phyloP scores from a whole-genome alignment of 768 basidiomycete species.

The Galerina sulciceps region DNA sequence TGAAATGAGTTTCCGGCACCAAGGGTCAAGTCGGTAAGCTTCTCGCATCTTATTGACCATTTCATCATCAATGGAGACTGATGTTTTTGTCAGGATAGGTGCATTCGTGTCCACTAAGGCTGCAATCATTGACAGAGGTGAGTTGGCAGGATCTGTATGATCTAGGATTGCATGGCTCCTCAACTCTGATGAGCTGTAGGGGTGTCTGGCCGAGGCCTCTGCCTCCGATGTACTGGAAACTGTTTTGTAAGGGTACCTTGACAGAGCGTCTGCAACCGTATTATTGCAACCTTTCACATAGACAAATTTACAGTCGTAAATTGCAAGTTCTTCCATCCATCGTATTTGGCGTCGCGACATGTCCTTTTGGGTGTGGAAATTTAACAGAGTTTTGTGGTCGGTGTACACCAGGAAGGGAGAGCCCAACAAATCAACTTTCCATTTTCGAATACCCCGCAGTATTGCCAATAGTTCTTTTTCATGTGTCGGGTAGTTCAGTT shows the following conservation, averaged over 20 bases:
- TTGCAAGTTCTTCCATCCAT: no score
- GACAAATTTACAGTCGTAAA: no score
- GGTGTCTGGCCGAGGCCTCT: no score
- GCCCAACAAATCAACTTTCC: constrained; percentile 29
- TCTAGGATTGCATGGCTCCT: no score
- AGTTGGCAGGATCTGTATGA: neutral
- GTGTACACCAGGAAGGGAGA: constrained; percentile 31
- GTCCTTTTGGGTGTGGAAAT: constrained; percentile 25
- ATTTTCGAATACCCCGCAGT: constrained; percentile 30
- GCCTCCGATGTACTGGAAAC: no score
- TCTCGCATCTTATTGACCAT: neutral
- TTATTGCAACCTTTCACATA: no score
- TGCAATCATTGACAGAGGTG: neutral
- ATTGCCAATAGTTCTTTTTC: constrained; percentile 31
- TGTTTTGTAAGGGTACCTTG: no score
- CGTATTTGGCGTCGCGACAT: neutral
- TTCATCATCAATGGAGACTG: neutral
- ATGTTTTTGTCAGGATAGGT: neutral
- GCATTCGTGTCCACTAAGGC: neutral
- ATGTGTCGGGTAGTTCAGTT: constrained; percentile 9
- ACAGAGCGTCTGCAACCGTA: no score
- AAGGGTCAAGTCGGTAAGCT: neutral
- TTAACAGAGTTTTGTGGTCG: constrained; percentile 39
- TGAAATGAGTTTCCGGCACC: neutral
- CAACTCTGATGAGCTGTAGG: no score